phyloP scores from a whole-genome alignment of 148 eudicot species.

The Mesembryanthemum crystallinum region DNA sequence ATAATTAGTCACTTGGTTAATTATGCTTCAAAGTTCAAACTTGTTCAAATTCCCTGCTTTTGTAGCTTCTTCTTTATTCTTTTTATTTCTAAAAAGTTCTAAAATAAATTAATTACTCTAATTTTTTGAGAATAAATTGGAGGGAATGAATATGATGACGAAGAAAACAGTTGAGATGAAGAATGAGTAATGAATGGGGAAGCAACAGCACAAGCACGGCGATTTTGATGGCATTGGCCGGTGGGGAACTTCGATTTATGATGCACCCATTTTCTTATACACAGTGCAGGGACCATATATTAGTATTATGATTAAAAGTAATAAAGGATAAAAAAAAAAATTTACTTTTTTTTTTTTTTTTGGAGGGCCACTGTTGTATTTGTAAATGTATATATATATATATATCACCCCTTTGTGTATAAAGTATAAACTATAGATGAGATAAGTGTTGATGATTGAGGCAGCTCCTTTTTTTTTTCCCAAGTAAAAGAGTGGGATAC shows the following conservation, averaged over 20 bases:
- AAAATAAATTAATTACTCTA: too few relatives aligned
- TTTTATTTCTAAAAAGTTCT: too few relatives aligned
- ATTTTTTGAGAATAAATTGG: not conserved
- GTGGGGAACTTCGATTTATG: not conserved
- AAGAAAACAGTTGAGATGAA: not conserved
- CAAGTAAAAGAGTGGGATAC: not conserved
- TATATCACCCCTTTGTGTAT: too few relatives aligned
- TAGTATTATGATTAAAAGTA: constrained; percentile 10
- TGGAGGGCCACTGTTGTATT: constrained; percentile 4
- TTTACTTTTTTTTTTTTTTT: constrained; percentile 5
- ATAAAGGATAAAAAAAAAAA: not conserved
- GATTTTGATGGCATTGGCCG: constrained; percentile 1
- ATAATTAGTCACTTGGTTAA: not conserved
- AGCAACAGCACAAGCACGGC: constrained; percentile 15
- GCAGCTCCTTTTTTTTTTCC: not conserved
- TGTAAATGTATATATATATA: too few relatives aligned
- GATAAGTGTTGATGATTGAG: not conserved
- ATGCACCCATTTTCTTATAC: constrained; percentile 8
- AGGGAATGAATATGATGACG: constrained; percentile 8
- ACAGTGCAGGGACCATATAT: constrained; percentile 10
- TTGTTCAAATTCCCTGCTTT: not conserved
- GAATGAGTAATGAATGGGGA: not conserved
- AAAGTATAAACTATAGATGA: too few relatives aligned
- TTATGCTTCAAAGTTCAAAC: not conserved
- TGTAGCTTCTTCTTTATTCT: not conserved